Evolutionary conservation across 1,284 basidiomycete genomes (phyloP), one percentile per base, ranked within the genome.

Genomic region (Cronartium quercuum): DNA sequence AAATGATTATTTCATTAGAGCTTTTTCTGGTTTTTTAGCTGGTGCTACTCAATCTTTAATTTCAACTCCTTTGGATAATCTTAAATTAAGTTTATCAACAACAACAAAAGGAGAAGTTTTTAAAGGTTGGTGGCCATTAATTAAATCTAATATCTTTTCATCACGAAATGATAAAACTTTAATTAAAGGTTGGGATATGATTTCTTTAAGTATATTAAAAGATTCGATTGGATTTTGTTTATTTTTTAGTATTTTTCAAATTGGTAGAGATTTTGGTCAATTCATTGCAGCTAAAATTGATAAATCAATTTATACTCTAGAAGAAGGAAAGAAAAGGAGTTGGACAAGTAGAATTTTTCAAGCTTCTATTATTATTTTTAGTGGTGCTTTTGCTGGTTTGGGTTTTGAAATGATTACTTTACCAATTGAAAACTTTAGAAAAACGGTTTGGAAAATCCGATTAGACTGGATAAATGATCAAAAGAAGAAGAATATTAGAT

Each of bases 261-360:
- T 69, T 29, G 68, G 68, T 15, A 55, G 68, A n/a, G 68, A 69
- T 69, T 44, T 60, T 13, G 68, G 68, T 6, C 60, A 60, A 69
- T 38, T 41, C 12, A 18, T 61, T 61, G 68, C 58, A 4, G 40
- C 18, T 38, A 41, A 55, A 6, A 57, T 69, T 18, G 57, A 69
- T 42, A 38, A 58, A 60, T 60, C 51, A 42, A 61, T 69, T 61
- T 44, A 69, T 57, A 69, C 62, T 34, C 21, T 69, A 34, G 60
- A 29, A 41, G n/a, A 47, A 12, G n/a, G n/a, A 12, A 47, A 47
- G 12, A 47, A 61, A 40, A 24, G 55, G 34, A 57, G 55, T 55
- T 69, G 68, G 68, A 69, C 68, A 6, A 42, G 55, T 35, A 57
- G 57, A 40, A 69, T 69, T 40, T 60, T 69, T 21, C 68, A 69